Base-by-base conservation (phyloP, 768 basidiomycete species). In the Pleurotus cornucopiae region DNA sequence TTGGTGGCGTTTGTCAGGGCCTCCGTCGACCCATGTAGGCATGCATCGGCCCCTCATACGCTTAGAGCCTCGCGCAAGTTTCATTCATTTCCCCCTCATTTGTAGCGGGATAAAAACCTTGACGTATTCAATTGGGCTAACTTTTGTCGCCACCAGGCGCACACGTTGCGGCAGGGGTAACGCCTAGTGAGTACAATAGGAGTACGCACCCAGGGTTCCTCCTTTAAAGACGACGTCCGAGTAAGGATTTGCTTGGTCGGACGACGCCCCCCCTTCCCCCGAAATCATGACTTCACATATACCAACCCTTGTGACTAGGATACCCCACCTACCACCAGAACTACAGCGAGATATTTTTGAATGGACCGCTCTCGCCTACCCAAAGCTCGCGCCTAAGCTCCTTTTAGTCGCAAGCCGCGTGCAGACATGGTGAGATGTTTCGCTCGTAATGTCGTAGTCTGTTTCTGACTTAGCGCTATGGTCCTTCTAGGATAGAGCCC, bases 281-380 rank as follows among this genome's bases (percentile, higher is more conserved):
- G 37, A 11, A 11, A 7, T 37, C 9, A 5, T 44, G 54, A 14
- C 54, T 39, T 49, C 46, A 46, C 34, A 11, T 39, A 30, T 11
- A 39, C 54, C 21, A 49, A 14, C 18, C 56, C 18, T 6, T 39
- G 38, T 40, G 48, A 13, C 26, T 16, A 20, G 16, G 13, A 14
- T n/a, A 21, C 59, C 59, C 12, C 46, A 39, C 43, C 71, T 77
- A 46, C 76, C 76, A 20, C 58, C 66, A 23, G 76, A 77, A 53
- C 69, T 77, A 9, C 72, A 76, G 56, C 68, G 72, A 16, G 67
- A 71, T 55, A 72, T 76, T 56, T 72, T 77, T 57, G 60, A 70
- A 21, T 60, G 62, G 7, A 69, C 73, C 18, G 74, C 69, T n/a
- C 46, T 58, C 11, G 52, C 62, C 9, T 61, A 72, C 46, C 64